These are phyloP conservation scores for Apium graveolens DNA, from an alignment of 129 eudicot genomes.

Conservation along the genomic window DNA sequence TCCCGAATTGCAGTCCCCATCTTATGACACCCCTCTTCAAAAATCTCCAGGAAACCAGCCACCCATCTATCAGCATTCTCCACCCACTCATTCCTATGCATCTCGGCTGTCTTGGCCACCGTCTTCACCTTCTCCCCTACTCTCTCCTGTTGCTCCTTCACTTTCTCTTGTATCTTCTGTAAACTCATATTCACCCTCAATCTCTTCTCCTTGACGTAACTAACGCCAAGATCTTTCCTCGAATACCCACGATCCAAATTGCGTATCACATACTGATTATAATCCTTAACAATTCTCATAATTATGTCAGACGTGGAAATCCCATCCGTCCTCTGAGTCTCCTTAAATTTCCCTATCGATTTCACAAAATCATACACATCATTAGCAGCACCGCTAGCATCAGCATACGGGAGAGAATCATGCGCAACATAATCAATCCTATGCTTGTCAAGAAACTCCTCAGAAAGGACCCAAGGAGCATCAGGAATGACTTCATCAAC, in stretches of 20 bases:
- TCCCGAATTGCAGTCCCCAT: slow-evolving; percentile 32
- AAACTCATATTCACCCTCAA: slow-evolving; percentile 34
- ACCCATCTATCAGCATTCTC: slow-evolving; percentile 37
- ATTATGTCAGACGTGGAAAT: slow-evolving; percentile 31
- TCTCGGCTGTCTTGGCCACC: slow-evolving; percentile 25
- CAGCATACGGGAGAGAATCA: slow-evolving; percentile 69
- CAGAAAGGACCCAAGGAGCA: slow-evolving; percentile 87
- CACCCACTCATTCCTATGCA: slow-evolving; percentile 26
- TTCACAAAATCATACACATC: slow-evolving; percentile 24
- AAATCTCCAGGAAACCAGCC: slow-evolving; percentile 32
- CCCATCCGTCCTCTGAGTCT: slow-evolving; percentile 29
- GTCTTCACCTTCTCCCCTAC: slow-evolving; percentile 21
- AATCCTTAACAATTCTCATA: slow-evolving; percentile 34
- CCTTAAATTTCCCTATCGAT: slow-evolving; percentile 28
- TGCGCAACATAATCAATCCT: slow-evolving; percentile 84
- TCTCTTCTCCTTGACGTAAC: slow-evolving; percentile 36
- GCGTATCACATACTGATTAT: slow-evolving; percentile 34
- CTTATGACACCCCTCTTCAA: slow-evolving; percentile 39
- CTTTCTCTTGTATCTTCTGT: slow-evolving; percentile 31
- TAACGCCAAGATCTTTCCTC: slow-evolving; percentile 30
- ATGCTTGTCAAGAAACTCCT: slow-evolving; percentile 85
- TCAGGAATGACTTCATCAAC: slow-evolving; percentile 89
- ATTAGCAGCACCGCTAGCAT: slow-evolving; percentile 21
- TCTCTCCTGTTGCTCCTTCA: slow-evolving; percentile 32
- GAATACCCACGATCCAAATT: slow-evolving; percentile 33